Evolutionary conservation across 148 eudicot species (phyloP).

Genomic region (Polygonum aviculare): DNA sequence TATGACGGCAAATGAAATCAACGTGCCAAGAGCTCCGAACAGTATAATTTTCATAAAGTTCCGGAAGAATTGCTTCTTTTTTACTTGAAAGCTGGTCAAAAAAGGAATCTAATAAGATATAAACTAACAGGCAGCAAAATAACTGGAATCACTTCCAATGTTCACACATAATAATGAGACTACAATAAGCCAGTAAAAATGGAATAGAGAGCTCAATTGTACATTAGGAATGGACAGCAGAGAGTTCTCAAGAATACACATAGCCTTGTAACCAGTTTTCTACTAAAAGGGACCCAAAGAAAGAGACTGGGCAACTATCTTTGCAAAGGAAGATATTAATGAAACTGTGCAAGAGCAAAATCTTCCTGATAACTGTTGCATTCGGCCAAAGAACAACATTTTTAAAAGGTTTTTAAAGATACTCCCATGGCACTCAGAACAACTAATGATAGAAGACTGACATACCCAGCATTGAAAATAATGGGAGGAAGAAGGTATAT

Average conservation of each 20-base stretch:
- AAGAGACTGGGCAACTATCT: not conserved
- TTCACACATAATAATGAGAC: not conserved
- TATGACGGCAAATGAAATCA: slow-evolving; percentile 46
- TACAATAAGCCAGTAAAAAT: not conserved
- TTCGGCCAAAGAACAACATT: not conserved
- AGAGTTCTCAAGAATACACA: not conserved
- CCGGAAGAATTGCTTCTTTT: slow-evolving; percentile 65
- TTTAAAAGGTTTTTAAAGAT: not conserved
- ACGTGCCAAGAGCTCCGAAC: slow-evolving; percentile 65
- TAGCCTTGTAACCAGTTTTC: not conserved
- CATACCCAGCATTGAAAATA: slow-evolving; percentile 21
- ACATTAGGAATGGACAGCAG: not conserved
- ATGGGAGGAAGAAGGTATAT: slow-evolving; percentile 22
- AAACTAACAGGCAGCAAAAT: slow-evolving; percentile 5
- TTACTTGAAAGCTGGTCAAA: slow-evolving; percentile 53
- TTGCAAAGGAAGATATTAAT: not conserved
- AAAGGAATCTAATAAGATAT: not conserved
- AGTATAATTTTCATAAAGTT: slow-evolving; percentile 53
- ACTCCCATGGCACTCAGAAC: not conserved
- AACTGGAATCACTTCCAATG: not conserved
- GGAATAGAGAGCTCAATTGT: not conserved
- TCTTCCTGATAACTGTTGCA: not conserved
- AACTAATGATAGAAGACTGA: not conserved
- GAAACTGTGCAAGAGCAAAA: not conserved
- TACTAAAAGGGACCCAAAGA: not conserved